Evolutionary conservation across 2,329 filamentous ascomycete genomes (phyloP).

Genomic region (Fusarium graminum): DNA sequence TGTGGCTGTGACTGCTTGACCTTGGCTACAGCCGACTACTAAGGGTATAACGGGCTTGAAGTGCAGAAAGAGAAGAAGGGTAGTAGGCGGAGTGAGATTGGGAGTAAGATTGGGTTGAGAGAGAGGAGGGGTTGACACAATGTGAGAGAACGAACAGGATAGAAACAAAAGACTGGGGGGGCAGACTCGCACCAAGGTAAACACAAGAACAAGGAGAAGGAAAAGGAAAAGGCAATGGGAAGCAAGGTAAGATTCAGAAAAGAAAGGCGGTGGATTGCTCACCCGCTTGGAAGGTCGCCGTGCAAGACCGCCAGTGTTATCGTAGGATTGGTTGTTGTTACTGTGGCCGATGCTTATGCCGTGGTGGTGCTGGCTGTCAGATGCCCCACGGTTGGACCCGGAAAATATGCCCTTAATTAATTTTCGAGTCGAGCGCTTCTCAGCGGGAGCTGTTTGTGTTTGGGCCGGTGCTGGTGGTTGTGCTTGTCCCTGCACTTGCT

Average conservation of each 20-base stretch:
- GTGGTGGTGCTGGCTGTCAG: slow-evolving; percentile 49
- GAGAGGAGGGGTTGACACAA: slow-evolving; percentile 26
- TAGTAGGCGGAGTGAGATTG: slow-evolving; percentile 31
- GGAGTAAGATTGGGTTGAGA: slow-evolving; percentile 29
- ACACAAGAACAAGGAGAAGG: neutral
- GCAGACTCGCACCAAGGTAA: slow-evolving; percentile 35
- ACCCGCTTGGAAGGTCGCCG: slow-evolving; percentile 70
- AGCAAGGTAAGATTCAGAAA: slow-evolving; percentile 57
- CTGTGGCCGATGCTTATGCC: slow-evolving; percentile 49
- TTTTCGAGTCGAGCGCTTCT: slow-evolving; percentile 66
- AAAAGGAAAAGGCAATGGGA: slow-evolving; percentile 13
- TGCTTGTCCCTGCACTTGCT: slow-evolving; percentile 53
- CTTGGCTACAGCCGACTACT: slow-evolving; percentile 13
- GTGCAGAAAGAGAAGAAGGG: slow-evolving; percentile 7
- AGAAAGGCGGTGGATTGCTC: slow-evolving; percentile 60
- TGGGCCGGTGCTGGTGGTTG: slow-evolving; percentile 27
- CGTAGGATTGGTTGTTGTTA: slow-evolving; percentile 56
- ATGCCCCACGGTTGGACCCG: slow-evolving; percentile 54
- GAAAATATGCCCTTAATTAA: slow-evolving; percentile 68
- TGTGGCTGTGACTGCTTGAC: slow-evolving; percentile 42
- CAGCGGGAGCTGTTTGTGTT: slow-evolving; percentile 49
- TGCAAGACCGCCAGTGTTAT: slow-evolving; percentile 62
- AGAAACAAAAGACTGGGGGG: slow-evolving; percentile 18
- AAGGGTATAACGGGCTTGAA: neutral
- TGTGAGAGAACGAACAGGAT: slow-evolving; percentile 16